Evolutionary conservation across 768 basidiomycete genomes (phyloP).

Genomic region (Lentinula aciculospora): DNA sequence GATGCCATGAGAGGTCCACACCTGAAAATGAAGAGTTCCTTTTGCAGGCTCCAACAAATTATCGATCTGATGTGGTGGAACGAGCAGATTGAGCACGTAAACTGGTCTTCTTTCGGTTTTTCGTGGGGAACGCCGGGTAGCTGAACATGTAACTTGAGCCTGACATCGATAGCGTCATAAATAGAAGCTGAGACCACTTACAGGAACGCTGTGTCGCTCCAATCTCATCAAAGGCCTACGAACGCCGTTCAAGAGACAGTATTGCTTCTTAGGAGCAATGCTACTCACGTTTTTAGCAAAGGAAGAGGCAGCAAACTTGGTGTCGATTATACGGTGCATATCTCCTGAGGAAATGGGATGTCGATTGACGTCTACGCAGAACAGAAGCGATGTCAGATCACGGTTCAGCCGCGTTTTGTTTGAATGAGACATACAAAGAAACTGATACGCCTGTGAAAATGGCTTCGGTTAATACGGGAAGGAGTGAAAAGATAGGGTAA

Average conservation of each 20-base stretch:
- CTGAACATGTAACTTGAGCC: constrained; percentile 24
- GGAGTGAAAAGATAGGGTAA: constrained; percentile 14
- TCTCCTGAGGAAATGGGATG: constrained; percentile 61
- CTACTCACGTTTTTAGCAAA: constrained; percentile 67
- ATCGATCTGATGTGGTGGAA: constrained; percentile 67
- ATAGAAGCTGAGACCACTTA: not conserved
- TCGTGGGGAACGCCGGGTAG: constrained; percentile 64
- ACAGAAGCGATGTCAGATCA: not conserved
- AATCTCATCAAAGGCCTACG: constrained; percentile 64
- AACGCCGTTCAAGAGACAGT: not conserved
- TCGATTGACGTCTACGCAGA: constrained; percentile 66
- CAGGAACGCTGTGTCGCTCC: constrained; percentile 44
- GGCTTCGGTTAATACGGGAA: constrained; percentile 1
- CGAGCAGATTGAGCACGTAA: constrained; percentile 72
- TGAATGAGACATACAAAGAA: constrained; percentile 57
- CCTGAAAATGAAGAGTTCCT: constrained; percentile 59
- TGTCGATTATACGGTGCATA: constrained; percentile 64
- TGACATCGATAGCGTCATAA: not conserved
- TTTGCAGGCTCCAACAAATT: constrained; percentile 81
- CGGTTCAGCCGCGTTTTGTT: not conserved
- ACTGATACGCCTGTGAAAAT: constrained; percentile 67
- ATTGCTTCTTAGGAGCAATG: not conserved
- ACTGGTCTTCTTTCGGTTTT: constrained; percentile 76
- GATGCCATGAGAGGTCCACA: constrained; percentile 22
- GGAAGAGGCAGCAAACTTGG: constrained; percentile 57